These are phyloP conservation scores for Pisolithus tinctorius DNA, from an alignment of 768 basidiomycete genomes.

Conservation along the genomic window DNA sequence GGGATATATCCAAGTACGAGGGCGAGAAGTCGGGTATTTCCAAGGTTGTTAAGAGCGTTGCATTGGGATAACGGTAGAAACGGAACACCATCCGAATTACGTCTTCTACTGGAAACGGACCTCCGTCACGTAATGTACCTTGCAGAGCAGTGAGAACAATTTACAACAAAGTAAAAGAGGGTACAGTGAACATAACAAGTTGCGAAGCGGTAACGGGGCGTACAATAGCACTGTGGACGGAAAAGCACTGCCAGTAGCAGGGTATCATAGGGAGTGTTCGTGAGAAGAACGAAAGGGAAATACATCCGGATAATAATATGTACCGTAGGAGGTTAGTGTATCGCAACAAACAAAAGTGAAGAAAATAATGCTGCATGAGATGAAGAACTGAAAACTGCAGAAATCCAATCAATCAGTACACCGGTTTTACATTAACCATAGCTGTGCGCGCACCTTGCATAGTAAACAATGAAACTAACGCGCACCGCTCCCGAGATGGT, in stretches of 20 bases:
- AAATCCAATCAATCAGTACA: neutral
- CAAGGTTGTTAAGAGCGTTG: slow-evolving; percentile 82
- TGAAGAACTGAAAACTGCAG: neutral
- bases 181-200: slow-evolving; percentile 1
- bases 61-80: slow-evolving; percentile 39
- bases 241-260: too few relatives aligned
- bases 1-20: slow-evolving; percentile 67
- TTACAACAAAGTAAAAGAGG: neutral
- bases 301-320: neutral
- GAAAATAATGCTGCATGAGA: neutral
- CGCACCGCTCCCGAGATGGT: slow-evolving; percentile 2
- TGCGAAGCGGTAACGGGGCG: neutral
- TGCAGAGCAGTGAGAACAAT: neutral
- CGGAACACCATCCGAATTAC: neutral
- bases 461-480: neutral
- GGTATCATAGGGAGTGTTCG: neutral
- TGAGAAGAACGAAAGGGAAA: slow-evolving; percentile 2
- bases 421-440: neutral
- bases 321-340: slow-evolving; percentile 18
- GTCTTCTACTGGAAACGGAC: neutral
- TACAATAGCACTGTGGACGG: neutral
- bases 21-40: slow-evolving; percentile 94
- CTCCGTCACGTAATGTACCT: neutral
- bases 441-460: neutral
- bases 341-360: slow-evolving; percentile 3